Evolutionary conservation across 225 moss, liverwort and hornwort genomes (phyloP).

Genomic region (Sphagnum contortum): DNA sequence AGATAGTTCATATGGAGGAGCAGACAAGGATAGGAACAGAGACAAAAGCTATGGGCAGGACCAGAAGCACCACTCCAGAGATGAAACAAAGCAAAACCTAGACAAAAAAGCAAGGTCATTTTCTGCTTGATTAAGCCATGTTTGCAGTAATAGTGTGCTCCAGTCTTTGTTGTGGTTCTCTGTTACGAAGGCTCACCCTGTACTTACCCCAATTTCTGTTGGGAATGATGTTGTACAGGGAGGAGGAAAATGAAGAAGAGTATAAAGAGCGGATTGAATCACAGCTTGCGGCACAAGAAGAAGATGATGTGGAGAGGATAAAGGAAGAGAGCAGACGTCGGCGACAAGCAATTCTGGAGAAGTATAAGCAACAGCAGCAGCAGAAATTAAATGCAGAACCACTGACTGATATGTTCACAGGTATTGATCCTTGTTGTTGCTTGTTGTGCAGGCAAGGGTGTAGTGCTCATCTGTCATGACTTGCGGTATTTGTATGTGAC

Average conservation of each 20-base stretch:
- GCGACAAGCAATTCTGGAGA: constrained; percentile 95
- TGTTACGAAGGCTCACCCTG: too few species aligned
- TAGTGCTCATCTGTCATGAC: too few species aligned
- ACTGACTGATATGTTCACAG: too few species aligned
- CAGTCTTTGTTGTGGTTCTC: too few species aligned
- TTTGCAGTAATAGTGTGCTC: too few species aligned
- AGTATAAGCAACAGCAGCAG: constrained; percentile 60
- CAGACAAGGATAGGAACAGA: constrained; percentile 35
- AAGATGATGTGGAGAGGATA: constrained; percentile 87
- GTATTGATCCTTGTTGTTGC: too few species aligned
- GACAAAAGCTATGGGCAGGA: constrained; percentile 35
- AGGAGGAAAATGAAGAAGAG: constrained; percentile 87
- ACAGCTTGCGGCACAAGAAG: constrained; percentile 96
- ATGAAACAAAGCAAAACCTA: constrained; percentile 24
- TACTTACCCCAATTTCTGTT: not conserved
- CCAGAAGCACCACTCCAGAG: constrained; percentile 30
- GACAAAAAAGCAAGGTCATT: constrained; percentile 56
- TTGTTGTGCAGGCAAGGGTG: too few species aligned
- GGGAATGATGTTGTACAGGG: constrained; percentile 26
- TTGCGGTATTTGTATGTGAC: too few species aligned
- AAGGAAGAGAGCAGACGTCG: constrained; percentile 88
- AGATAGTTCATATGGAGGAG: constrained; percentile 19
- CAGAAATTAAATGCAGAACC: constrained; percentile 20
- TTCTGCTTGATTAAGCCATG: too few species aligned
- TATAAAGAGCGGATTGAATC: constrained; percentile 92